phyloP scores from a whole-genome alignment of 306 rosid species.

The Leucaena leucocephala region DNA sequence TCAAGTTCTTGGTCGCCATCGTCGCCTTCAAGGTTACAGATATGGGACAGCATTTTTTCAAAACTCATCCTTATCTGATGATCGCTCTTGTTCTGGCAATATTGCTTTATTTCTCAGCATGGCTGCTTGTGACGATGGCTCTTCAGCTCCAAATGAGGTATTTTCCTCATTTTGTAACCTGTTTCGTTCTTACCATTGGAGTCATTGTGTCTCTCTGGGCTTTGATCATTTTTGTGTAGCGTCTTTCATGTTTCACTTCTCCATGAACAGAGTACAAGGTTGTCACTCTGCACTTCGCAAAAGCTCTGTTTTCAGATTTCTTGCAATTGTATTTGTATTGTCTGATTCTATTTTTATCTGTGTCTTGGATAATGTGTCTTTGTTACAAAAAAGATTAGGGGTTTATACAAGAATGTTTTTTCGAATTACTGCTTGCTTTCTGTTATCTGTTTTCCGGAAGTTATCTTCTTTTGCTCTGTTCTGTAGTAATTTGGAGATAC shows the following conservation, averaged over 20 bases:
- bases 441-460: too few species aligned
- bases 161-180: neutral
- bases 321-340: neutral
- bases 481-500: neutral
- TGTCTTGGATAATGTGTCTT: neutral
- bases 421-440: neutral
- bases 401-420: neutral
- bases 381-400: neutral
- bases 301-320: neutral
- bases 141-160: neutral
- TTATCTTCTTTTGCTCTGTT: too few species aligned
- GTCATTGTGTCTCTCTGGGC: neutral
- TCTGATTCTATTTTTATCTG: neutral
- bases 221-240: neutral
- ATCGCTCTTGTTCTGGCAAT: neutral
- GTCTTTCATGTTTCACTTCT: neutral
- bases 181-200: constrained; percentile 5
- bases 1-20: neutral
- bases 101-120: constrained; percentile 24
- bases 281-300: neutral
- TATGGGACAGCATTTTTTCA: neutral
- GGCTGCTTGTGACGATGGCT: constrained; percentile 3
- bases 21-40: neutral
- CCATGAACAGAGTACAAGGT: neutral
- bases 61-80: neutral